Base-by-base conservation (phyloP, 768 basidiomycete species). In the Suillus occidentalis region DNA sequence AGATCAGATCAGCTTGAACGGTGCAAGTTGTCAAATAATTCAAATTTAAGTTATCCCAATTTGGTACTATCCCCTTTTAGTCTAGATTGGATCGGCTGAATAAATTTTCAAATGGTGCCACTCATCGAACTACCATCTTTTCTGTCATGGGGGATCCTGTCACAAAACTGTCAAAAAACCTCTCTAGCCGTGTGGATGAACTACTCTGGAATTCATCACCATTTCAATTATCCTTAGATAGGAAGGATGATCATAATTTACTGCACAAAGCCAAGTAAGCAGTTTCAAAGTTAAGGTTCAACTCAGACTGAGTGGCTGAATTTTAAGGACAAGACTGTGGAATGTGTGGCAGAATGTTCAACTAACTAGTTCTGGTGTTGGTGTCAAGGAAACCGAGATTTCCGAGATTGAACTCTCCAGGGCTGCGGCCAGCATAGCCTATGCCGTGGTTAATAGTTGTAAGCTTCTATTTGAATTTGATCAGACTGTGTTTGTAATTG, bases 61-160 rank as follows among this genome's bases (percentile, higher is more conserved):
- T 52, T 16, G 50, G 25, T 9, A 52, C 7, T 52, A 52, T 52
- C 50, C 50, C 50, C 50, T 2, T 52, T 2, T 28, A 28, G 50
- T 52, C 25, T 52, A 52, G 50, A 52, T 28, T 4, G 1, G 14
- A 18, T 52, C 7, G 0, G 16, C 50, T 52, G 28, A 2, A 52
- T 50, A 52, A 52, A 25, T 52, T 47, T 52, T 50, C 49, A 49
- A 49, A 49, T 49, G 49, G 49, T 49, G 49, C 49, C 49, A 49
- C 49, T 49, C 49, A n/a, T n/a, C n/a, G 6, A 49, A 49, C 49
- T 49, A 25, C 49, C 49, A 49, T 49, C 22, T 16, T 53, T 50
- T 50, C 49, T 25, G 25, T 28, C 25, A 50, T 50, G 25, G 49
- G 49, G 14, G 49, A 50, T 25, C 50, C 50, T 52, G 50, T 52